phyloP scores from a whole-genome alignment of 2,329 filamentous ascomycete genomes.

The Hirsutella minnesotensis region DNA sequence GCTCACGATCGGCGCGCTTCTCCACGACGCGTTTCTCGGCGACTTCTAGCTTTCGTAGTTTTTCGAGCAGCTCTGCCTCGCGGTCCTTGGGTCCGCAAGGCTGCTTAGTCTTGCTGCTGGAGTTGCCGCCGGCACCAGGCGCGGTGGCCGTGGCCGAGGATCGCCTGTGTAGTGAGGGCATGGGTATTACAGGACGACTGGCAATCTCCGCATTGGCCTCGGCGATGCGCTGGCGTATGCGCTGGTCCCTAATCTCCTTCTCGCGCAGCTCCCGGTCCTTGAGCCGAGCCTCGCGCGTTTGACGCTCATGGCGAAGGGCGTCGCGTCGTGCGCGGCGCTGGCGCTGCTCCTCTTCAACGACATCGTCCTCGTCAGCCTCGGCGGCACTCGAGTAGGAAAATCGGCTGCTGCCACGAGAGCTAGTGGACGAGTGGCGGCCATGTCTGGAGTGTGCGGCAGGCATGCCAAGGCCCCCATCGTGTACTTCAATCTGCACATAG shows the following conservation, averaged over 20 bases:
- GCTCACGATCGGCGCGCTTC: slow-evolving; percentile 13
- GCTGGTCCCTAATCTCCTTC: slow-evolving; percentile 13
- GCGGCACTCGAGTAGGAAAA: slow-evolving; percentile 17
- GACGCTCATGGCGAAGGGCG: slow-evolving; percentile 11
- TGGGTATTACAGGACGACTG: slow-evolving; percentile 21
- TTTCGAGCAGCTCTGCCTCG: slow-evolving; percentile 21
- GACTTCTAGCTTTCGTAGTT: slow-evolving; percentile 20
- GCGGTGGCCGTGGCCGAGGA: not conserved
- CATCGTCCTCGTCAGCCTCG: slow-evolving; percentile 12
- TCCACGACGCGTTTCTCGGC: slow-evolving; percentile 19
- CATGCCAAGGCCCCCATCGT: slow-evolving; percentile 11
- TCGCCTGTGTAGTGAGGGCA: slow-evolving; percentile 11
- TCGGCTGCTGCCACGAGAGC: slow-evolving; percentile 21
- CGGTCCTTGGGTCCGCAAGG: slow-evolving; percentile 4
- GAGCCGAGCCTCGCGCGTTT: slow-evolving; percentile 10
- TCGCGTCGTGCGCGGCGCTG: not conserved
- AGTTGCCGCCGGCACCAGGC: no score
- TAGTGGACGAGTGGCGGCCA: slow-evolving; percentile 23
- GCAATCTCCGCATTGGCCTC: slow-evolving; percentile 30
- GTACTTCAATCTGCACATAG: slow-evolving; percentile 25
- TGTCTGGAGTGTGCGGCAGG: slow-evolving; percentile 10
- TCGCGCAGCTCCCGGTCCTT: slow-evolving; percentile 15
- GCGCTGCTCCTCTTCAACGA: not conserved
- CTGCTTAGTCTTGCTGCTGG: not conserved
- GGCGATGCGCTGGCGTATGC: slow-evolving; percentile 21